Evolutionary conservation across 139 green algal genomes (phyloP), one percentile per base, ranked within the genome.

Genomic region (Diplosphaera chodatii): DNA sequence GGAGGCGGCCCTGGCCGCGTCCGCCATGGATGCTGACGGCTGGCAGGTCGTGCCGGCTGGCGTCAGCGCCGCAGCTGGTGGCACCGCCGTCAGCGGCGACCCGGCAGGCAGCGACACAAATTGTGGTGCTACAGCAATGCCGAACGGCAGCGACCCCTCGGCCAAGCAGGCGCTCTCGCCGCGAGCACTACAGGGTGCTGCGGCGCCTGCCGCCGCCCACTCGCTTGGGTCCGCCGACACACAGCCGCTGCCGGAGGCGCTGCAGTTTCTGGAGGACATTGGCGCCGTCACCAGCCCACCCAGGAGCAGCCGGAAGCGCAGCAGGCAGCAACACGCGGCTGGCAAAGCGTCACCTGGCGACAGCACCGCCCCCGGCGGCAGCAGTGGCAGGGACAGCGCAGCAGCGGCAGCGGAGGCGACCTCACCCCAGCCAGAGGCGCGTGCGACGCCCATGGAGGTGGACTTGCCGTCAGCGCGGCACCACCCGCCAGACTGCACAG

Each of bases 351-450:
- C n/a, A n/a, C 27, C 6, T 63, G 33, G 20, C 20, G 48, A 25
- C 48, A 59, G 10, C 16, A 25, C 3, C 10, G 48, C 13, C 3
- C 22, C 27, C 40, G 72, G 62, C 66, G 33, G 73, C 34, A 68
- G 70, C 67, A 69, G 63, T 30, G 41, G 66, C 23, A n/a, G 18
- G 8, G 63, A 67, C 20, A 10, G n/a, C n/a, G n/a, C n/a, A 30
- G 10, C 27, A 30, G 22, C 21, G 15, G 27, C 33, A 28, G 21
- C 67, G 67, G 59, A 70, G 69, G 62, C 30, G 32, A 56, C 37
- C 13, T 56, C 34, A 63, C 31, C 23, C 37, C 32, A 71, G 41
- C 32, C 71, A 76, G 71, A 25, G 63, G 71, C 30, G 33, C 2
- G 48, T 29, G 13, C 32, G n/a, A 40, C 22, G 25, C 25, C 40